Conservation (phyloP, 2,329 filamentous ascomycete genomes). For the Arthrocladium fulminans region DNA sequence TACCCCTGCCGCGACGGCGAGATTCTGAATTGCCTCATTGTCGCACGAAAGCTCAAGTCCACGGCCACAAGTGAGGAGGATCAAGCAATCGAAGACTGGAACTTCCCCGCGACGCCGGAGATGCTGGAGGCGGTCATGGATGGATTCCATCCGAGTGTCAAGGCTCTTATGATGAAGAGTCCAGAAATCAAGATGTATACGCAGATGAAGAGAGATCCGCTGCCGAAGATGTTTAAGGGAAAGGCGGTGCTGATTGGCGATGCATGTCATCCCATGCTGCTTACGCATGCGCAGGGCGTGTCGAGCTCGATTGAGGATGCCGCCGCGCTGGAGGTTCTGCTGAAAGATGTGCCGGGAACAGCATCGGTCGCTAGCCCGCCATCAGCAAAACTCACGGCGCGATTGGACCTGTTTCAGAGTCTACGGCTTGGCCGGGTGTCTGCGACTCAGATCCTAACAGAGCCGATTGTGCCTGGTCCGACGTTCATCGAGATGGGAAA, state of each 20-base stretch:
- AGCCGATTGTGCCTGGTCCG: slow-evolving; percentile 20
- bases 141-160: slow-evolving; percentile 20
- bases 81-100: slow-evolving; percentile 22
- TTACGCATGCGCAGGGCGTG: slow-evolving; percentile 22
- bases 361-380: slow-evolving; percentile 10
- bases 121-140: slow-evolving; percentile 19
- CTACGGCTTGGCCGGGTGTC: slow-evolving; percentile 18
- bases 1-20: slow-evolving; percentile 19
- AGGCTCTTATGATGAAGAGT: slow-evolving; percentile 19
- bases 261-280: slow-evolving; percentile 32
- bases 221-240: slow-evolving; percentile 41
- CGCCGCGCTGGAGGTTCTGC: slow-evolving; percentile 20
- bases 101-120: slow-evolving; percentile 22
- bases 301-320: slow-evolving; percentile 22
- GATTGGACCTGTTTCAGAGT: slow-evolving; percentile 17
- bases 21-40: slow-evolving; percentile 21
- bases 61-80: slow-evolving; percentile 18
- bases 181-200: slow-evolving; percentile 23
- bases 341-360: slow-evolving; percentile 14
- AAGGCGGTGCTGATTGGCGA: slow-evolving; percentile 55
- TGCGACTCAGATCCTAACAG: slow-evolving; percentile 22
- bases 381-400: slow-evolving; percentile 16
- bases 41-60: slow-evolving; percentile 18
- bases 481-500: slow-evolving; percentile 19
- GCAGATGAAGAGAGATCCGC: slow-evolving; percentile 21